These are phyloP conservation scores for Perkinsus olseni DNA, from an alignment of 169 alveolate genomes.

Conservation along the genomic window DNA sequence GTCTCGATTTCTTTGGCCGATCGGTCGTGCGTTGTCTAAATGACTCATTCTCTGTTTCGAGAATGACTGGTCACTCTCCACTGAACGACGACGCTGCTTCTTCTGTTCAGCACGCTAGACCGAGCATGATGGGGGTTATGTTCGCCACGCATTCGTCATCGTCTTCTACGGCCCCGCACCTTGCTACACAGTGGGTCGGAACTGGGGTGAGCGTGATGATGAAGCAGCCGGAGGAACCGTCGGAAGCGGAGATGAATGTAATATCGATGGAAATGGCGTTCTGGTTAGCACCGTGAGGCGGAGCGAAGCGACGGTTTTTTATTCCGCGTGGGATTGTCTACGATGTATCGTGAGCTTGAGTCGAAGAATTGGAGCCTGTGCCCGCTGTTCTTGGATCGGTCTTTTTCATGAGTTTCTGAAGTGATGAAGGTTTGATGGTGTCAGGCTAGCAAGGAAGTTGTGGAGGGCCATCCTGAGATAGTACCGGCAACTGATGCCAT, in stretches of 20 bases:
- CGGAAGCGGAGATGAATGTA: not conserved
- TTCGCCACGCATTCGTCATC: not conserved
- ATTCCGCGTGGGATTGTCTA: not conserved
- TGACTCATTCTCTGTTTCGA: no score
- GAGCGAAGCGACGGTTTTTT: not conserved
- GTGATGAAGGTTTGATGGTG: no score
- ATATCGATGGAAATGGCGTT: no score
- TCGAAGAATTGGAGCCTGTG: no score
- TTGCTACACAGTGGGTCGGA: not conserved
- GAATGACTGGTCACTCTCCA: no score
- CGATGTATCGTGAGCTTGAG: no score
- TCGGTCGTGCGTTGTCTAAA: no score
- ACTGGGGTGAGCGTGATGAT: not conserved
- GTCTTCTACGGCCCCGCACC: not conserved
- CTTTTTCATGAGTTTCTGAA: no score
- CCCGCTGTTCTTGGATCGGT: no score
- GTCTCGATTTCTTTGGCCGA: no score
- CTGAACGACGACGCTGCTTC: no score
- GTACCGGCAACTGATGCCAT: slow-evolving; percentile 56
- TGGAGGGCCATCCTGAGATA: slow-evolving; percentile 36
- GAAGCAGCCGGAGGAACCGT: not conserved
- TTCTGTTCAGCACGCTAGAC: not conserved
- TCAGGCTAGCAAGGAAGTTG: slow-evolving; percentile 19
- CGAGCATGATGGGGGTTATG: not conserved
- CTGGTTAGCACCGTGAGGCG: no score